Percentiles rank a stretch among this genome's conserved stretches.
These are phyloP conservation scores for Penicillium pulvis DNA, from an alignment of 495 filamentous ascomycete species.

Conservation along the genomic window DNA sequence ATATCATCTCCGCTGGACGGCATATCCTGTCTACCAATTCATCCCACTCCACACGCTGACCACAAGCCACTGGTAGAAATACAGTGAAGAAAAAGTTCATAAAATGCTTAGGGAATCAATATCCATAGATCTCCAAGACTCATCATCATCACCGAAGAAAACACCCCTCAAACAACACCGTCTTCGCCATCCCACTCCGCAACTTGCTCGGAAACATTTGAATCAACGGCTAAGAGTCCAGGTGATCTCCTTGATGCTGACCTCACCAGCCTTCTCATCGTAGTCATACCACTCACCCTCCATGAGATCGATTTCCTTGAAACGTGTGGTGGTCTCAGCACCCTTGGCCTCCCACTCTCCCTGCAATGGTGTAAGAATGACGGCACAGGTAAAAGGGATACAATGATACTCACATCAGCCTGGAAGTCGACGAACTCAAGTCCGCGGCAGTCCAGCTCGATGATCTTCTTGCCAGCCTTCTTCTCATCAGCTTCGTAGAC, in stretches of 20 bases:
- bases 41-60: slow-evolving; percentile 5
- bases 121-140: slow-evolving; percentile 17
- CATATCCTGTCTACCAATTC: background rate
- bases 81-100: slow-evolving; percentile 10
- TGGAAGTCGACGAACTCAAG: slow-evolving; percentile 90
- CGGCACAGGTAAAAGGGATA: background rate
- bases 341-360: slow-evolving; percentile 90
- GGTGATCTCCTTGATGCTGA: slow-evolving; percentile 87
- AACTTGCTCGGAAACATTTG: background rate
- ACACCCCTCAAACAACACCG: background rate
- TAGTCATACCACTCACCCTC: slow-evolving; percentile 94
- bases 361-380: slow-evolving; percentile 36
- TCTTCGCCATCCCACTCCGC: background rate
- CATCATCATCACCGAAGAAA: slow-evolving; percentile 6
- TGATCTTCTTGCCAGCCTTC: slow-evolving; percentile 70
- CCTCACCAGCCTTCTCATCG: slow-evolving; percentile 77
- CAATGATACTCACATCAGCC: slow-evolving; percentile 63
- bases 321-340: slow-evolving; percentile 73
- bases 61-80: slow-evolving; percentile 15
- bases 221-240: slow-evolving; percentile 71
- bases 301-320: slow-evolving; percentile 73
- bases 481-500: slow-evolving; percentile 63
- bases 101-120: slow-evolving; percentile 2
- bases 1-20: background rate
- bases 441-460: slow-evolving; percentile 91